Evolutionary conservation across 2,329 filamentous ascomycete genomes (phyloP).

Genomic region (Epichloe baconii): DNA sequence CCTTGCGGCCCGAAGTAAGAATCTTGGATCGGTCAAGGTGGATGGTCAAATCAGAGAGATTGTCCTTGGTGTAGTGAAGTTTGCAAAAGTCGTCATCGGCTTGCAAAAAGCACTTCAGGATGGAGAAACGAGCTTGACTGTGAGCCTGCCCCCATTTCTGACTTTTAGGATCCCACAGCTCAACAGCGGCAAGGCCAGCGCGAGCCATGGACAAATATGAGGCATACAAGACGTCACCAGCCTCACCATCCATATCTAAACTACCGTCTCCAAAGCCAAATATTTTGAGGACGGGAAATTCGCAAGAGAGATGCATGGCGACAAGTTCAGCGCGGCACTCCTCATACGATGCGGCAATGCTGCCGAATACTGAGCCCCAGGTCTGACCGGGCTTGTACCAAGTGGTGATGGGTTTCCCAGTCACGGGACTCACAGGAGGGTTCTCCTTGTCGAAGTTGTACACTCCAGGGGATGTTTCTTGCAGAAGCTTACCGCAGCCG

Average conservation of each 20-base stretch:
- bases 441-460: conserved; percentile 83
- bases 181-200: conserved; percentile 75
- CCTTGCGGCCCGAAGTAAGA: conserved; percentile 66
- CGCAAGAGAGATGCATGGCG: conserved; percentile 80
- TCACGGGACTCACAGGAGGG: conserved; percentile 70
- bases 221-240: conserved; percentile 77
- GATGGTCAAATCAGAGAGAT: conserved; percentile 71
- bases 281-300: conserved; percentile 77
- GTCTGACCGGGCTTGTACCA: conserved; percentile 96
- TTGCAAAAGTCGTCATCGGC: conserved; percentile 81
- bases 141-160: conserved; percentile 89
- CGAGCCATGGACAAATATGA: conserved; percentile 90
- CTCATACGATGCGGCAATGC: conserved; percentile 78
- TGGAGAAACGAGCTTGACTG: conserved; percentile 83
- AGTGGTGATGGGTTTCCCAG: conserved; percentile 57
- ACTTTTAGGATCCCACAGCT: conserved; percentile 88
- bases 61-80: conserved; percentile 58
- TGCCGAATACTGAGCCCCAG: conserved; percentile 85
- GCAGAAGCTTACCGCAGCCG: conserved; percentile 84
- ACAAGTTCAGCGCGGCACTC: conserved; percentile 92
- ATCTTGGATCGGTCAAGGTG: conserved; percentile 79
- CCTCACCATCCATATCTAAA: conserved; percentile 57
- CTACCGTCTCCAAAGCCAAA: conserved; percentile 80
- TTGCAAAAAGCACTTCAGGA: conserved; percentile 71
- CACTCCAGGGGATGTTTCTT: conserved; percentile 68